Conservation (phyloP, 768 basidiomycete species). For the Kwoniella sp. region DNA sequence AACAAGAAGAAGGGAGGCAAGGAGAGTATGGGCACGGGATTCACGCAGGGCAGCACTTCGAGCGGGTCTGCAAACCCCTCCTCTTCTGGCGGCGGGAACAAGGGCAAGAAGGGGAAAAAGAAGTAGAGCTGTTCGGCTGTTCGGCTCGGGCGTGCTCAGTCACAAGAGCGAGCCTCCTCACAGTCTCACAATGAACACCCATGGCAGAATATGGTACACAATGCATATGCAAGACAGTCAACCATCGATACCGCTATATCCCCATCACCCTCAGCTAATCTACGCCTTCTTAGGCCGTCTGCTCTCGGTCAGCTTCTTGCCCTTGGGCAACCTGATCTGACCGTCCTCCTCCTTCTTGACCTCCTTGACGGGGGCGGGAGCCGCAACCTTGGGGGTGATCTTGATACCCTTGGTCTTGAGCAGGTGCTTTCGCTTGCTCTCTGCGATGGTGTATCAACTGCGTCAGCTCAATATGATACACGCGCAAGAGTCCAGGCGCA, state of each 20-base stretch:
- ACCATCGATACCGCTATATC: too few relatives aligned
- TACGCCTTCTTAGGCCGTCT: constrained; percentile 15
- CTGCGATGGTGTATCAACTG: constrained; percentile 59
- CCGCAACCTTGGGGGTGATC: constrained; percentile 16
- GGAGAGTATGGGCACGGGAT: constrained; percentile 49
- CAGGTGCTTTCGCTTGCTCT: constrained; percentile 50
- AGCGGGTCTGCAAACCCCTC: constrained; percentile 8
- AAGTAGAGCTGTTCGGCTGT: too few relatives aligned
- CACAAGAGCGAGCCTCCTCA: too few relatives aligned
- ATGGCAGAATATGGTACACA: too few relatives aligned
- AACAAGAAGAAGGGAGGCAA: constrained; percentile 49
- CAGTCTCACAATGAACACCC: too few relatives aligned
- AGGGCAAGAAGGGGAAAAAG: constrained; percentile 33
- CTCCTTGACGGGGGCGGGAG: constrained; percentile 4
- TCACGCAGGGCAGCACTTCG: constrained; percentile 41
- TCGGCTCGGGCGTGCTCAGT: too few relatives aligned
- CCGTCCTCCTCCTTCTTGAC: not conserved
- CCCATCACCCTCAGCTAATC: too few relatives aligned
- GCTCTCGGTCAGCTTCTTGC: constrained; percentile 36
- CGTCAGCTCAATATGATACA: constrained; percentile 39
- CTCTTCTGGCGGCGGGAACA: constrained; percentile 25
- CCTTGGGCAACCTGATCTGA: constrained; percentile 28
- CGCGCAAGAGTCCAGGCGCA: constrained; percentile 50
- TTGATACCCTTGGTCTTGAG: constrained; percentile 54
- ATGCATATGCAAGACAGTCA: too few relatives aligned